Conservation (phyloP, 2,329 filamentous ascomycete species). For the Talaromyces sp. region DNA sequence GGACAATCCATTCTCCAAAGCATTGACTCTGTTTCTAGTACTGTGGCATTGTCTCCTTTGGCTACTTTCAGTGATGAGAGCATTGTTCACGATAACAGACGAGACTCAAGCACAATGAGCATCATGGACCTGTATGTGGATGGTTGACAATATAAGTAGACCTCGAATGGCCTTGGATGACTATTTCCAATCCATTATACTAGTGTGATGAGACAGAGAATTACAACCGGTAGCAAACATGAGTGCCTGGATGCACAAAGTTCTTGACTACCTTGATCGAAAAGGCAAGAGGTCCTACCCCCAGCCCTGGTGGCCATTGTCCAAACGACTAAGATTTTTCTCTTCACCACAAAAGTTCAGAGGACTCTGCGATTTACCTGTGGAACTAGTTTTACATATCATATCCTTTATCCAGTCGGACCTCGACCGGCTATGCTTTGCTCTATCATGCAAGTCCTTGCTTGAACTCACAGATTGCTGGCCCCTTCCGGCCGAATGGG, state of each 20-base stretch:
- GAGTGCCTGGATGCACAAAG: neutral
- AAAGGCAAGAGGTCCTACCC: neutral
- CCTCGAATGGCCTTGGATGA: neutral
- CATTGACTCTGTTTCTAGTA: neutral
- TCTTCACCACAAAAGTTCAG: neutral
- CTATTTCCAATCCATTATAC: neutral
- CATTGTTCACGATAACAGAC: no score
- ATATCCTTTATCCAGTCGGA: constrained; percentile 1
- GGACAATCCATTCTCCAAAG: no score
- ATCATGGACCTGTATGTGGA: neutral
- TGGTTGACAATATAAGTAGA: neutral
- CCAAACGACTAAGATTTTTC: neutral
- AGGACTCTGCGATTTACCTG: neutral
- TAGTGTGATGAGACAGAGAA: neutral
- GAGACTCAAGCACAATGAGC: neutral
- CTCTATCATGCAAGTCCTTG: neutral
- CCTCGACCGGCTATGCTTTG: neutral
- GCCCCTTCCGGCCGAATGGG: neutral
- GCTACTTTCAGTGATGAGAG: neutral
- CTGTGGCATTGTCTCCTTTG: neutral
- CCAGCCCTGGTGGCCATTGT: neutral
- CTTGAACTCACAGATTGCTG: neutral
- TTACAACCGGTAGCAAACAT: neutral
- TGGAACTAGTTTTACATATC: neutral
- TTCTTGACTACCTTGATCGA: neutral